phyloP scores from a whole-genome alignment of 768 basidiomycete species.

The Collybiopsis luxurians region DNA sequence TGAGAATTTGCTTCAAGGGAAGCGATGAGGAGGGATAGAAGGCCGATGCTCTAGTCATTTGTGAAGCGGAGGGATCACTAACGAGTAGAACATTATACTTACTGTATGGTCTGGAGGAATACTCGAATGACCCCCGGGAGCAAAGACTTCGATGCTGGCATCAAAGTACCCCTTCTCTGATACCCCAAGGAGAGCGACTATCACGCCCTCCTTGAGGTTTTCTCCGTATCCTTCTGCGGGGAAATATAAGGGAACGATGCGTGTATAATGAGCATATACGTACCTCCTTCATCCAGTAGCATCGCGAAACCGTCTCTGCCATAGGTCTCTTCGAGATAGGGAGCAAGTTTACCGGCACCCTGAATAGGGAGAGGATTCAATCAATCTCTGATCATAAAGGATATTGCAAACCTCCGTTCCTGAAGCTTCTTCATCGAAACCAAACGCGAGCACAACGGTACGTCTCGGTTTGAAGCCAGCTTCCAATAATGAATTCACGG shows the following conservation, averaged over 20 bases:
- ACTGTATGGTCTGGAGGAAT: slow-evolving; percentile 65
- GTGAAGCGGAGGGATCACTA: not conserved
- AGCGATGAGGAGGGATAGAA: slow-evolving; percentile 50
- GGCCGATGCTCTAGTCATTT: slow-evolving; percentile 45
- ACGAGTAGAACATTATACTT: slow-evolving; percentile 7
- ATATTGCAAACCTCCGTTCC: slow-evolving; percentile 23
- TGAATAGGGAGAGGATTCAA: slow-evolving; percentile 13
- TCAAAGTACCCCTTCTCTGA: slow-evolving; percentile 53
- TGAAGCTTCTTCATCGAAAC: slow-evolving; percentile 54
- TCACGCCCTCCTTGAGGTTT: slow-evolving; percentile 24
- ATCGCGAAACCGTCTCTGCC: slow-evolving; percentile 56
- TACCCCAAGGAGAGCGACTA: slow-evolving; percentile 41
- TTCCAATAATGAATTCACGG: slow-evolving; percentile 11
- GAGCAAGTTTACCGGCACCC: slow-evolving; percentile 37
- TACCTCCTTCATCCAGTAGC: slow-evolving; percentile 61
- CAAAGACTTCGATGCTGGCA: slow-evolving; percentile 40
- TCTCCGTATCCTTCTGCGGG: slow-evolving; percentile 13
- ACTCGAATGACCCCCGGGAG: slow-evolving; percentile 64
- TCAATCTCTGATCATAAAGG: not conserved
- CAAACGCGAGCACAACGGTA: slow-evolving; percentile 21
- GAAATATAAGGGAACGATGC: not conserved
- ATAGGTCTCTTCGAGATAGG: slow-evolving; percentile 42
- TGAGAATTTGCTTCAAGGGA: slow-evolving; percentile 45
- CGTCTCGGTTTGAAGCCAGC: slow-evolving; percentile 18
- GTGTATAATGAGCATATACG: not conserved